phyloP scores from a whole-genome alignment of 176 grass and related monocot species.

The Oryza meridionalis region DNA sequence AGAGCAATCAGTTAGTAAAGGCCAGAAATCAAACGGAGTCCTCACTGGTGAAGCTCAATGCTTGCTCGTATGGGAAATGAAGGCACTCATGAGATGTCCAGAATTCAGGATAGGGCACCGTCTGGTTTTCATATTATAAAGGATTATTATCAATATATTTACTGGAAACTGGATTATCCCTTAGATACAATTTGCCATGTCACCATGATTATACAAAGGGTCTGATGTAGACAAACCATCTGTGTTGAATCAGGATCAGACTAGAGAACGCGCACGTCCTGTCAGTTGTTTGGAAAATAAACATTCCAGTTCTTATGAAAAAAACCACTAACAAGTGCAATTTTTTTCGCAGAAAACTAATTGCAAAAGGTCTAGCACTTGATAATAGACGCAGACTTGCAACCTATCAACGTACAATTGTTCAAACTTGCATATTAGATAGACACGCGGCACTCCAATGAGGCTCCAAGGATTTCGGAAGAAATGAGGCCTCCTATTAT shows the following conservation, averaged over 20 bases:
- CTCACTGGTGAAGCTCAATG: conserved; percentile 39
- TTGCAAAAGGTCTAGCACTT: not conserved
- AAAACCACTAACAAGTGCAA: not conserved
- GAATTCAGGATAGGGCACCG: conserved; percentile 54
- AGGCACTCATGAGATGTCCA: conserved; percentile 72
- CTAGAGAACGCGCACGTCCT: not conserved
- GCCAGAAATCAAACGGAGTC: conserved; percentile 51
- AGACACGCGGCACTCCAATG: no score
- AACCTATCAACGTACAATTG: no score
- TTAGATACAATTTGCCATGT: not conserved
- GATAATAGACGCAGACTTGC: not conserved
- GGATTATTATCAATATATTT: not conserved
- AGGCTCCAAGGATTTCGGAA: no score
- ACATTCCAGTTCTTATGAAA: not conserved
- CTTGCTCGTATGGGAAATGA: conserved; percentile 61
- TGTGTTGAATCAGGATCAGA: not conserved
- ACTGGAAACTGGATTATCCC: not conserved
- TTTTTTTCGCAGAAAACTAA: conserved; percentile 23
- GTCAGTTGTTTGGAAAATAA: no score
- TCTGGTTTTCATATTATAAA: not conserved
- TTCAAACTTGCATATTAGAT: no score
- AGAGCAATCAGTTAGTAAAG: conserved; percentile 53
- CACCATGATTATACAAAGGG: not conserved
- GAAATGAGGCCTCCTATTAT: no score
- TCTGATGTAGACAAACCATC: not conserved